Percentiles rank a stretch among this genome's conserved stretches.
Conservation (phyloP, 2,329 filamentous ascomycete genomes). For the Cryoendolithus antarcticus region DNA sequence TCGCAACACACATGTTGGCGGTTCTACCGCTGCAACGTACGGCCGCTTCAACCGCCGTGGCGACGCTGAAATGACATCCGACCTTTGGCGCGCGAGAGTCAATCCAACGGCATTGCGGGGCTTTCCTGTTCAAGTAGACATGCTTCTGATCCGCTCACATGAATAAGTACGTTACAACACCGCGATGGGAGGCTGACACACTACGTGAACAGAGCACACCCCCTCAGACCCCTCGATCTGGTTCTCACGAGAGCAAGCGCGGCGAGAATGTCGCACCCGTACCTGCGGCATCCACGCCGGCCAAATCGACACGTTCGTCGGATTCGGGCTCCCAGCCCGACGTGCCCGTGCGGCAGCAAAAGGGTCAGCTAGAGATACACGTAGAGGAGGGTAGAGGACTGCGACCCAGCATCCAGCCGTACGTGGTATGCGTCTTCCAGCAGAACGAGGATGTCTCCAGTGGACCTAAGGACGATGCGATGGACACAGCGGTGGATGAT, state of each 20-base stretch:
- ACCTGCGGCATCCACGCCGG: conserved; percentile 17
- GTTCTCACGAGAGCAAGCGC: conserved; percentile 51
- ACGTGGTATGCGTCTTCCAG: conserved; percentile 93
- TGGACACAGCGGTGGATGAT: conserved; percentile 22
- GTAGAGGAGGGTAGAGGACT: conserved; percentile 77
- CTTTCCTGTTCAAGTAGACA: not conserved
- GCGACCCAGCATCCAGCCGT: conserved; percentile 73
- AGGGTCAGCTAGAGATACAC: conserved; percentile 80
- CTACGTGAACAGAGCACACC: conserved; percentile 69
- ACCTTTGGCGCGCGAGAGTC: no score
- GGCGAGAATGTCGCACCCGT: conserved; percentile 26
- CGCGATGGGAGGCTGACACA: conserved; percentile 74
- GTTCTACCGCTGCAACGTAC: no score
- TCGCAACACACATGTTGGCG: no score
- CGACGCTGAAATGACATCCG: no score
- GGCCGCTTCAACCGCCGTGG: no score
- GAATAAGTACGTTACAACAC: conserved; percentile 5
- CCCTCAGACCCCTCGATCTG: conserved; percentile 76
- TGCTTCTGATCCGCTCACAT: not conserved
- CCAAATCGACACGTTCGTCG: no score
- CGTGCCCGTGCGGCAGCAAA: conserved; percentile 57
- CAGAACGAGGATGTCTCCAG: conserved; percentile 92
- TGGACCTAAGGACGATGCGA: conserved; percentile 55
- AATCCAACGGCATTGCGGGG: no score
- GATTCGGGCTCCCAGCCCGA: conserved; percentile 19